Conservation (phyloP, 2,329 filamentous ascomycete genomes). For the Penicillium sp. region DNA sequence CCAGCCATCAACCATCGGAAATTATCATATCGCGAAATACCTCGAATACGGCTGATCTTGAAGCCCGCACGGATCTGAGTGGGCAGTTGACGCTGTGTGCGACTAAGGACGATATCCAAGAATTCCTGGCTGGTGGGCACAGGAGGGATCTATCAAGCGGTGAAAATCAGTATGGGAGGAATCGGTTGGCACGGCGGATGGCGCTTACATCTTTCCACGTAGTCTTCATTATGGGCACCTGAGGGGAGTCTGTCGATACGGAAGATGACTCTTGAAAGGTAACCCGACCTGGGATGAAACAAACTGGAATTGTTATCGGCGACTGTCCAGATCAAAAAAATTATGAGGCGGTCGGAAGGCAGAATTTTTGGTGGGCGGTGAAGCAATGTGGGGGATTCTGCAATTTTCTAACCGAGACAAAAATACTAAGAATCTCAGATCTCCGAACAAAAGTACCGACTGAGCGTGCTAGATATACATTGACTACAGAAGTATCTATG, state of each 20-base stretch:
- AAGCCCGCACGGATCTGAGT: slow-evolving; percentile 96
- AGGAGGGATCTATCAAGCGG: slow-evolving; percentile 67
- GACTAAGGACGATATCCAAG: slow-evolving; percentile 92
- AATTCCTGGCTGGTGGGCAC: slow-evolving; percentile 95
- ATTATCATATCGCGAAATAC: slow-evolving; percentile 35
- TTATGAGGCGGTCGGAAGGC: slow-evolving; percentile 15
- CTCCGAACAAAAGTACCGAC: neutral
- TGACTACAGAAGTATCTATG: slow-evolving; percentile 28
- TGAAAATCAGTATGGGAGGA: slow-evolving; percentile 34
- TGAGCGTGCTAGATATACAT: slow-evolving; percentile 27
- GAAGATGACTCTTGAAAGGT: slow-evolving; percentile 31
- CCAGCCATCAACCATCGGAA: neutral
- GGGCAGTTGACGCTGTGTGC: slow-evolving; percentile 89
- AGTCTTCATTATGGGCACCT: slow-evolving; percentile 58
- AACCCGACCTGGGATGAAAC: slow-evolving; percentile 23
- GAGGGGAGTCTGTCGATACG: slow-evolving; percentile 28
- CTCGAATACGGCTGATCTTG: slow-evolving; percentile 89
- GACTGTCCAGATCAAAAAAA: slow-evolving; percentile 17
- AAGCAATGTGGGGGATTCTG: slow-evolving; percentile 19
- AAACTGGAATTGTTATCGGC: slow-evolving; percentile 18
- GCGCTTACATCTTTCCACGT: slow-evolving; percentile 60
- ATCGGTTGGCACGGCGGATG: neutral
- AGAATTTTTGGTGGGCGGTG: slow-evolving; percentile 23
- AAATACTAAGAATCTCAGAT: neutral
- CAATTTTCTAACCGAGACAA: slow-evolving; percentile 18